Evolutionary conservation across 129 eudicot species (phyloP).

Genomic region (Pulicaria dysenterica): DNA sequence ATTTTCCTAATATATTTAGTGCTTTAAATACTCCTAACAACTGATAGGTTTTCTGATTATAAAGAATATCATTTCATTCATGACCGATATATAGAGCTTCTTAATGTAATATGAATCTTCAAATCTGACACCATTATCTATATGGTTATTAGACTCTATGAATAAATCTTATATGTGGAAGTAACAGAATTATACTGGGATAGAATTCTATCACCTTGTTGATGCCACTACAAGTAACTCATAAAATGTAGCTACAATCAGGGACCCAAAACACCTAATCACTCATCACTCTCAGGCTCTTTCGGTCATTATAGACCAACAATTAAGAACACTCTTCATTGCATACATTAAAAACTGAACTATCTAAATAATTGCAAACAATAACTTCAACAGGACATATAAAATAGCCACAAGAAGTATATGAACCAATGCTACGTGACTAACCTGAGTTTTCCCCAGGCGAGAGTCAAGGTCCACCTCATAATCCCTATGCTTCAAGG

Average conservation of each 20-base stretch:
- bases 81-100: neutral
- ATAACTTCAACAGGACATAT: neutral
- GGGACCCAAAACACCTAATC: neutral
- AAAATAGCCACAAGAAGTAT: neutral
- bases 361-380: no score
- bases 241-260: no score
- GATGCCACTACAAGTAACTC: no score
- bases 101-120: neutral
- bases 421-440: neutral
- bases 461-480: constrained; percentile 97
- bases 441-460: constrained; percentile 96
- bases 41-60: neutral
- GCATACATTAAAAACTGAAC: no score
- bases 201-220: neutral
- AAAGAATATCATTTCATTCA: neutral
- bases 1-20: neutral
- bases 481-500: constrained; percentile 95
- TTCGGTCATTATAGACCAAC: no score
- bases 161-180: neutral
- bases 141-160: neutral
- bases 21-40: neutral
- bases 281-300: neutral
- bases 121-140: neutral
- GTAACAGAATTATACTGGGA: neutral
- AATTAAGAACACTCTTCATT: no score